Percentiles rank a stretch among this genome's conserved stretches.
Evolutionary conservation across 306 rosid species (phyloP).

Genomic region (Prosopis cineraria): DNA sequence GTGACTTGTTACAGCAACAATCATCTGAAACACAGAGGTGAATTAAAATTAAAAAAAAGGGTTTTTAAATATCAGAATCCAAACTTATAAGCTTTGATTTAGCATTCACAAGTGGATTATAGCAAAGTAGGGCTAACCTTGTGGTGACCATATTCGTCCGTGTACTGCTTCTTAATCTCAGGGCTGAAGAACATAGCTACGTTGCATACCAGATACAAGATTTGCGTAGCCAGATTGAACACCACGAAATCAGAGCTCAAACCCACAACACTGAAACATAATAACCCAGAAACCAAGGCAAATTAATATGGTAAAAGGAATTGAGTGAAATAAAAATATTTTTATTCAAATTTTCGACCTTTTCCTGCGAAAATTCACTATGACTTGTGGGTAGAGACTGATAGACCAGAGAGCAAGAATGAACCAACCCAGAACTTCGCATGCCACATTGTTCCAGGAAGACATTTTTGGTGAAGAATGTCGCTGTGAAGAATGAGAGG

Average conservation of each 20-base stretch:
- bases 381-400: too few species aligned
- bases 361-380: background rate
- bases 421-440: too few species aligned
- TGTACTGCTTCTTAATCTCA: slow-evolving; percentile 25
- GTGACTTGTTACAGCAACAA: background rate
- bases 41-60: too few species aligned
- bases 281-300: background rate
- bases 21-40: background rate
- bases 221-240: too few species aligned
- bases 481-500: too few species aligned
- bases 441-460: too few species aligned
- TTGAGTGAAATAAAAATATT: too few species aligned
- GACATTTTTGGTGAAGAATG: too few species aligned
- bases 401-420: too few species aligned
- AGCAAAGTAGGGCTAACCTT: slow-evolving; percentile 18
- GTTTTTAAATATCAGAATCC: background rate
- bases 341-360: background rate
- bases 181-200: slow-evolving; percentile 11
- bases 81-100: background rate
- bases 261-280: background rate
- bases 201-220: background rate
- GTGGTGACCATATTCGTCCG: slow-evolving; percentile 14
- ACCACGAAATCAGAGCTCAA: background rate
- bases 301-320: background rate
- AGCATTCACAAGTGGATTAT: background rate